These are phyloP conservation scores for Sugiyamaella qingdaonensis DNA, from an alignment of 805 yeast genomes.

Conservation along the genomic window DNA sequence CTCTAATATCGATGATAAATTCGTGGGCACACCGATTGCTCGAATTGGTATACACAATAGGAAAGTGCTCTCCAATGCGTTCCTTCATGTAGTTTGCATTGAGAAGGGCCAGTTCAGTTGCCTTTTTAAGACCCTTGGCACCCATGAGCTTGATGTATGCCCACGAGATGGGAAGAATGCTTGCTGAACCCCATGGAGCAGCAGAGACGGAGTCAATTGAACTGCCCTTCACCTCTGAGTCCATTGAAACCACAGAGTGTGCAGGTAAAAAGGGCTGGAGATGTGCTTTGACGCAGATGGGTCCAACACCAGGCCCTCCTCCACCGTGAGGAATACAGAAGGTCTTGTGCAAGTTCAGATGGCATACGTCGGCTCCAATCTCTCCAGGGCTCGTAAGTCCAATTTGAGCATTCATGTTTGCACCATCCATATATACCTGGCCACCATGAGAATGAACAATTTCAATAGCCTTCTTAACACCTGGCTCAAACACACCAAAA, in stretches of 20 bases:
- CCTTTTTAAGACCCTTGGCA: conserved; percentile 71
- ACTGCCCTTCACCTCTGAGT: conserved; percentile 31
- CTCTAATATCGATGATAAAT: conserved; percentile 87
- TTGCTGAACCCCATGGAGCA: conserved; percentile 95
- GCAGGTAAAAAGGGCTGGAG: conserved; percentile 76
- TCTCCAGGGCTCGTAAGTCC: conserved; percentile 97
- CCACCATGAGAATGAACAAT: conserved; percentile 84
- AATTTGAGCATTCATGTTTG: conserved; percentile 98
- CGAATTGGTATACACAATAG: conserved; percentile 65
- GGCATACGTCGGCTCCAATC: conserved; percentile 97
- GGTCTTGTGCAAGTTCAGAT: conserved; percentile 92
- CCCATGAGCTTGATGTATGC: conserved; percentile 95
- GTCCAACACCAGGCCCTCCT: conserved; percentile 99
- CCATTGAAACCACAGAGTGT: conserved; percentile 59
- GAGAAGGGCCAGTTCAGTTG: conserved; percentile 86
- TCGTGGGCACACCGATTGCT: conserved; percentile 91
- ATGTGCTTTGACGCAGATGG: conserved; percentile 86
- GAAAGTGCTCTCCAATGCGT: conserved; percentile 63
- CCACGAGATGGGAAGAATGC: conserved; percentile 89
- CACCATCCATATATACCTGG: conserved; percentile 96
- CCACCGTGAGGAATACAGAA: conserved; percentile 99
- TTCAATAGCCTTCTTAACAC: conserved; percentile 79
- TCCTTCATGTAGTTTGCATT: conserved; percentile 95
- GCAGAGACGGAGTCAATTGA: conserved; percentile 74
- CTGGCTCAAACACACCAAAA: conserved; percentile 93